phyloP scores from a whole-genome alignment of 2,329 filamentous ascomycete species.

The Knufia fluminis region DNA sequence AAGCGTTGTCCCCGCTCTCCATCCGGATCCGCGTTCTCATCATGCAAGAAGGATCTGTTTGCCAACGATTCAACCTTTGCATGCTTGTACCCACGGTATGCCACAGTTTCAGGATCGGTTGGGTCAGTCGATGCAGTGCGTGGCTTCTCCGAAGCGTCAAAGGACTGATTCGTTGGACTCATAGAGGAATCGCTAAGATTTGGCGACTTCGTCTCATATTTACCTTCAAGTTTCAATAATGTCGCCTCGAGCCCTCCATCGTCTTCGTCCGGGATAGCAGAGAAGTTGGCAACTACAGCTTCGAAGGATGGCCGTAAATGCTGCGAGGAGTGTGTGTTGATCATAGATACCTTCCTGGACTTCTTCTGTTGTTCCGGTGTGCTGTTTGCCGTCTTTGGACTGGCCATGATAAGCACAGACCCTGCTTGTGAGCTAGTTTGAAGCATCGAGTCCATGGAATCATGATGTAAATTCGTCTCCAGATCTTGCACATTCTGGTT shows the following conservation, averaged over 20 bases:
- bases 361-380: constrained; percentile 18
- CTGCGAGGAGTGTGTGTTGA: constrained; percentile 47
- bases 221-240: constrained; percentile 82
- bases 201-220: constrained; percentile 51
- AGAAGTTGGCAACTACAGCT: constrained; percentile 74
- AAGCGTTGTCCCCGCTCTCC: not conserved
- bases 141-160: not conserved
- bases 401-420: constrained; percentile 25
- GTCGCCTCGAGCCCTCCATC: constrained; percentile 91
- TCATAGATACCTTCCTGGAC: constrained; percentile 32
- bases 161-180: not conserved
- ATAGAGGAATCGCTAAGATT: constrained; percentile 1
- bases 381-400: constrained; percentile 8
- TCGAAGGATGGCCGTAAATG: constrained; percentile 66
- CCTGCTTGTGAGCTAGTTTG: constrained; percentile 22
- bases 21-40: constrained; percentile 2
- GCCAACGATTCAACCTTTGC: not conserved
- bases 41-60: constrained; percentile 4
- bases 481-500: constrained; percentile 57
- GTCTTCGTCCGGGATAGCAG: constrained; percentile 78
- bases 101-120: not conserved
- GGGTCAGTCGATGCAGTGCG: not conserved
- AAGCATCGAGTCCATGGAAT: constrained; percentile 31
- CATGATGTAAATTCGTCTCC: constrained; percentile 34
- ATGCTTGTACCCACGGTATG: not conserved